phyloP scores from a whole-genome alignment of 176 grass and related monocot species.

The Oryza glaberrima region DNA sequence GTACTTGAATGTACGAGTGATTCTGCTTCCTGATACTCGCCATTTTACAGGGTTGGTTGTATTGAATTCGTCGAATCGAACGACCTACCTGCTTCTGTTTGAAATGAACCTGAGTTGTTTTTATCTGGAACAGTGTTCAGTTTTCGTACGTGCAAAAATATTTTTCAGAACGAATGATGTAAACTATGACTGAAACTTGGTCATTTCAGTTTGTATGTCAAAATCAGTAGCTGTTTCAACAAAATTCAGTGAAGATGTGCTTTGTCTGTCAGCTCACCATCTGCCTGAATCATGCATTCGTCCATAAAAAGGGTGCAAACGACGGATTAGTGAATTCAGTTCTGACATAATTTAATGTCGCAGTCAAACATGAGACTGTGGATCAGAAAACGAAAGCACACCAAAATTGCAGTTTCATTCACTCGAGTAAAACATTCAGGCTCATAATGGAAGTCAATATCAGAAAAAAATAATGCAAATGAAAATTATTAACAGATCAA shows the following conservation, averaged over 20 bases:
- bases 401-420: background rate
- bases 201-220: conserved; percentile 10
- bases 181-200: conserved; percentile 1
- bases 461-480: background rate
- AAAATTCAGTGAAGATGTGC: background rate
- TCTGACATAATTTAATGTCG: background rate
- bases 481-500: background rate
- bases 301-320: conserved; percentile 17
- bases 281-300: background rate
- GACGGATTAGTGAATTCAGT: background rate
- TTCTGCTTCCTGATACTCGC: background rate
- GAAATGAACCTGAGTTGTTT: background rate
- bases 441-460: background rate
- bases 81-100: background rate
- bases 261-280: background rate
- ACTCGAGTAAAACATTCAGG: background rate
- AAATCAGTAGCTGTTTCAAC: background rate
- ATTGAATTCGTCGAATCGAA: background rate
- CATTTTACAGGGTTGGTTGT: background rate
- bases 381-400: background rate
- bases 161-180: background rate
- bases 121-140: background rate
- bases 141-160: background rate
- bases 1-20: background rate
- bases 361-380: background rate